phyloP scores from a whole-genome alignment of 2,329 filamentous ascomycete species.

The Talaromyces sp. region DNA sequence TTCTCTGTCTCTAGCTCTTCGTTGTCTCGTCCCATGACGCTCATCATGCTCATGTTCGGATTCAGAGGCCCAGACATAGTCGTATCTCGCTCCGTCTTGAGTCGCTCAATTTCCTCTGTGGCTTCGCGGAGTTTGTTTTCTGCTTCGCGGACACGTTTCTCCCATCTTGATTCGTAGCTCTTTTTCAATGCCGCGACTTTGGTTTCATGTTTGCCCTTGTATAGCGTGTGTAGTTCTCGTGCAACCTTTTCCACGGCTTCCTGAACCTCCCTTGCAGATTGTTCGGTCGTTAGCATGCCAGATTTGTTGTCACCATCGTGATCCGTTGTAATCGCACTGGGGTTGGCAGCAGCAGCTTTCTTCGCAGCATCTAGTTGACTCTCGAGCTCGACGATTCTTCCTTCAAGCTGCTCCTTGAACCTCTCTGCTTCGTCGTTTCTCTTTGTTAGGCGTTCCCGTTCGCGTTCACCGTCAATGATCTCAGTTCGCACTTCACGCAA shows the following conservation, averaged over 20 bases:
- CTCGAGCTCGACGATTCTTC: conserved; percentile 43
- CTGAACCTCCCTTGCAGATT: conserved; percentile 65
- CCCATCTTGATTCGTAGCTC: conserved; percentile 77
- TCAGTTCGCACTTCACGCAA: conserved; percentile 76
- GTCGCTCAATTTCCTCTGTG: conserved; percentile 66
- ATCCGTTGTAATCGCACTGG: conserved; percentile 32
- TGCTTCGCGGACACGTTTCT: conserved; percentile 78
- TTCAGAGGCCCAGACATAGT: conserved; percentile 56
- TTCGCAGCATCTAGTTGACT: conserved; percentile 42
- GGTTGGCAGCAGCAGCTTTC: conserved; percentile 23
- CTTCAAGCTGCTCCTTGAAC: conserved; percentile 41
- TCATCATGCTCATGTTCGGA: conserved; percentile 42
- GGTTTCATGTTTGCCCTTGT: conserved; percentile 95
- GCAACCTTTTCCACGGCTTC: conserved; percentile 84
- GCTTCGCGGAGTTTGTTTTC: conserved; percentile 67
- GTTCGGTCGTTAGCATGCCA: conserved; percentile 39
- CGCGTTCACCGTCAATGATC: conserved; percentile 69
- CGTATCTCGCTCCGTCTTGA: conserved; percentile 61
- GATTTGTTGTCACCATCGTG: conserved; percentile 10
- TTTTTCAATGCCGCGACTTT: conserved; percentile 87
- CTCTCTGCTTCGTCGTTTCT: conserved; percentile 74
- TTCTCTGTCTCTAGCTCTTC: conserved; percentile 63
- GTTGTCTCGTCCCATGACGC: conserved; percentile 33
- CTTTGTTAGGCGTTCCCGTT: conserved; percentile 70
- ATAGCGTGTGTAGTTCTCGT: conserved; percentile 84